Conservation (phyloP, 768 basidiomycete species). For the Cyclocybe aegerita region DNA sequence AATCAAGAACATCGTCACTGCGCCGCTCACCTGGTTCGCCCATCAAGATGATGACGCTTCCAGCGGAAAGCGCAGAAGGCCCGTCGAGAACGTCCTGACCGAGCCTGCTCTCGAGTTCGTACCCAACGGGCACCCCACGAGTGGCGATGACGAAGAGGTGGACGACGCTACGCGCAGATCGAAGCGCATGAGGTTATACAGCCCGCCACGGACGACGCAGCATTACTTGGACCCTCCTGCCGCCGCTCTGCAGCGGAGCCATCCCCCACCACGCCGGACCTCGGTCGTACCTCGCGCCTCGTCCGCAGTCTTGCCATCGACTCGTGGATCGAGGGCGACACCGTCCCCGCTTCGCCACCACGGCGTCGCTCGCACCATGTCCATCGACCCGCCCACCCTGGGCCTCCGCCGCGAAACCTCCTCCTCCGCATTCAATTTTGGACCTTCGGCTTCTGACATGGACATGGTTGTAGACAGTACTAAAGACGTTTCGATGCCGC, state of each 20-base stretch:
- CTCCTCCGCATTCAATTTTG: constrained; percentile 43
- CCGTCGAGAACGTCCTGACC: constrained; percentile 26
- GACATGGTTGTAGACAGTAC: constrained; percentile 39
- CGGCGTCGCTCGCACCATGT: constrained; percentile 59
- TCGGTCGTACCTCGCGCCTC: constrained; percentile 26
- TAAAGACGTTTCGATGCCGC: constrained; percentile 48
- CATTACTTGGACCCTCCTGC: constrained; percentile 56
- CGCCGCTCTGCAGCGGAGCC: constrained; percentile 37
- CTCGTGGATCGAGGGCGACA: constrained; percentile 34
- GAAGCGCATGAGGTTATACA: constrained; percentile 56
- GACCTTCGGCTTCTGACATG: constrained; percentile 30
- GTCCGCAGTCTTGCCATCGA: constrained; percentile 24
- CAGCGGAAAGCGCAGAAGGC: constrained; percentile 56
- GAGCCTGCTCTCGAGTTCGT: constrained; percentile 15
- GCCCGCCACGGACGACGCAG: constrained; percentile 39
- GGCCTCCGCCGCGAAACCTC: constrained; percentile 38
- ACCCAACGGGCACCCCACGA: not conserved
- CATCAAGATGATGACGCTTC: constrained; percentile 50
- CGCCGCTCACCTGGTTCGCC: constrained; percentile 59
- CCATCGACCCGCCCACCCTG: constrained; percentile 60
- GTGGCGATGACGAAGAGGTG: constrained; percentile 27
- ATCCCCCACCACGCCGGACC: constrained; percentile 17
- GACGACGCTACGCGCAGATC: constrained; percentile 31
- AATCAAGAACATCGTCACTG: constrained; percentile 66
- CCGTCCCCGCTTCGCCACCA: constrained; percentile 43